Base-by-base conservation (phyloP, 2,329 filamentous ascomycete species). In the Pyrenochaeta sp. region DNA sequence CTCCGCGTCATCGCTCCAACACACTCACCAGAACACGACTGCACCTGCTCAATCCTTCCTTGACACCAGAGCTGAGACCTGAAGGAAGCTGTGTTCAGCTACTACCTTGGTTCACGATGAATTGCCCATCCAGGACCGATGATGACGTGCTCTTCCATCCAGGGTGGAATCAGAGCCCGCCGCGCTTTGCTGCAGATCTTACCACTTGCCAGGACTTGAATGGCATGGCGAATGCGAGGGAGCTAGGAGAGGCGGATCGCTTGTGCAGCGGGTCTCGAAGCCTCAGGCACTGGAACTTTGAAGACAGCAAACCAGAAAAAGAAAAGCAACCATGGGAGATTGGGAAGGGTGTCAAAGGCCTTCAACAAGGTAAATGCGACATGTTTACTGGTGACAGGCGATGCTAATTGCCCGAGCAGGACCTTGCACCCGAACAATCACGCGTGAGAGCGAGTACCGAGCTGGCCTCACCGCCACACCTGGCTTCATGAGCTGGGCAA, bases 151-250 rank as follows among this genome's bases (percentile, higher is more conserved):
- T 68, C 15, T 53, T 64, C 23, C 60, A 68, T 39, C 68, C 68
- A 4, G 65, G 55, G 48, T 72, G 67, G 67, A 72, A 72, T 31
- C 68, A 72, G 41, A 70, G 58, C 30, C 68, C 69, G 21, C 69
- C 68, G 30, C 56, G 49, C 36, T 68, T 71, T 50, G 67, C 68
- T 18, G 61, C 68, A n/a, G 69, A 71, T 53, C 54, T 70, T 21
- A 72, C 68, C 27, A 72, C 69, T 14, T 66, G 69, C 48, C 57
- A 67, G 45, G 67, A 71, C 45, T 30, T 72, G 29, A 71, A 69
- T 53, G 68, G 68, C 35, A 71, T 69, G 20, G 66, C 64, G 14
- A 69, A 71, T 51, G 61, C 64, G n/a, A 64, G 68, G 49, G 68
- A 71, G 48, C 51, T 71, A 15, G 60, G 64, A 12, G 65, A 71